Conservation (phyloP, 495 filamentous ascomycete species). For the Aspergillus leporis region DNA sequence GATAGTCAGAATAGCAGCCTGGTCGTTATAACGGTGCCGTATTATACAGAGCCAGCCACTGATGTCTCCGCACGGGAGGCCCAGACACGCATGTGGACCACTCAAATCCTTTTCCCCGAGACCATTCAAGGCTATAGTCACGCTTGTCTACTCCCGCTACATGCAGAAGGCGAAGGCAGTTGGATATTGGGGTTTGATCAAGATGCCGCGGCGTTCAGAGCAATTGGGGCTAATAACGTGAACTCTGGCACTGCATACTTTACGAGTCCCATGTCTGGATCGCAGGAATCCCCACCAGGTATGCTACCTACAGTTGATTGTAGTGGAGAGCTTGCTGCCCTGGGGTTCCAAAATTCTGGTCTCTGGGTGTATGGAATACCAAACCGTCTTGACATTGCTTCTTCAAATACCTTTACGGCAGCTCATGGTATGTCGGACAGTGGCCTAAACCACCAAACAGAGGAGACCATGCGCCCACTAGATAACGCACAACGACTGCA, state of each 20-base stretch:
- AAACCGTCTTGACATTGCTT: slow-evolving; percentile 62
- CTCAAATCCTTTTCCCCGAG: slow-evolving; percentile 83
- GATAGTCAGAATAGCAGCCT: slow-evolving; percentile 64
- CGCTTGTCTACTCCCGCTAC: slow-evolving; percentile 68
- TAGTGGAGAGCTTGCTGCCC: slow-evolving; percentile 70
- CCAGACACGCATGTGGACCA: slow-evolving; percentile 81
- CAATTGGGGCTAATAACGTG: slow-evolving; percentile 70
- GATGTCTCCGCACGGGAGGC: slow-evolving; percentile 59
- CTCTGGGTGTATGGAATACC: slow-evolving; percentile 83
- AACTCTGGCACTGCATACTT: slow-evolving; percentile 81
- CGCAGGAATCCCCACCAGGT: slow-evolving; percentile 54
- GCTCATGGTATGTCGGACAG: slow-evolving; percentile 11
- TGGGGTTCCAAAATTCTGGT: slow-evolving; percentile 71
- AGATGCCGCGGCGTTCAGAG: slow-evolving; percentile 73
- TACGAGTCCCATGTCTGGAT: slow-evolving; percentile 59
- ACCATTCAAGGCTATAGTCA: slow-evolving; percentile 73
- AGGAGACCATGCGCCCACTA: slow-evolving; percentile 11
- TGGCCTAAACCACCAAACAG: slow-evolving; percentile 13
- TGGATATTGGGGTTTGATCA: slow-evolving; percentile 83
- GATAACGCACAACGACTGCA: slow-evolving; percentile 35
- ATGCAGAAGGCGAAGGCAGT: slow-evolving; percentile 67
- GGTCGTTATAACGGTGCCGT: slow-evolving; percentile 78
- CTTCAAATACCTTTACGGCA: slow-evolving; percentile 20
- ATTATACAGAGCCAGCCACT: slow-evolving; percentile 56
- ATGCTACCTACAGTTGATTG: slow-evolving; percentile 69